Conservation (phyloP, 1,284 basidiomycete species). For the Ceratobasidium sp. region DNA sequence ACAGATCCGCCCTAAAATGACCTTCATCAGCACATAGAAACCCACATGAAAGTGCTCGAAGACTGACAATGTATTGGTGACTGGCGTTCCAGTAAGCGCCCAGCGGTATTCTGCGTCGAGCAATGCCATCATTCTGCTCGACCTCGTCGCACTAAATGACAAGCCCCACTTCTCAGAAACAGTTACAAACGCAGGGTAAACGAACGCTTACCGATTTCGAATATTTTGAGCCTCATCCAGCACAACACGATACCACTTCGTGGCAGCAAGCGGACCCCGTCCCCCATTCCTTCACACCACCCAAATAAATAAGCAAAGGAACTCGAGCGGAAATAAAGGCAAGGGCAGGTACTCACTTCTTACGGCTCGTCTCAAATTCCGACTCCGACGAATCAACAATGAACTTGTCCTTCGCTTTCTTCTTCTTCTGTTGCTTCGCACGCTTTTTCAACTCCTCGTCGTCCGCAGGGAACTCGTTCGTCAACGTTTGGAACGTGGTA, state of each 20-base stretch:
- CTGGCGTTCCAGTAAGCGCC: slow-evolving; percentile 77
- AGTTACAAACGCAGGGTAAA: background rate
- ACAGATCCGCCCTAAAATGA: slow-evolving; percentile 67
- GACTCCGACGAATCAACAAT: slow-evolving; percentile 44
- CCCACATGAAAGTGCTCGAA: background rate
- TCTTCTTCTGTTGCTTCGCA: slow-evolving; percentile 52
- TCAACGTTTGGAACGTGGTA: slow-evolving; percentile 74
- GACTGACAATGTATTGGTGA: slow-evolving; percentile 71
- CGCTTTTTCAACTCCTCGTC: slow-evolving; percentile 20
- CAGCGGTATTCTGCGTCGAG: slow-evolving; percentile 71
- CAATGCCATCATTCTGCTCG: slow-evolving; percentile 67
- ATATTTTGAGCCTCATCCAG: slow-evolving; percentile 78
- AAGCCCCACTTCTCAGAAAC: slow-evolving; percentile 15
- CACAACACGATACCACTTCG: slow-evolving; percentile 69
- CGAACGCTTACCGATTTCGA: slow-evolving; percentile 62
- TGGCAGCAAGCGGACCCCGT: slow-evolving; percentile 62
- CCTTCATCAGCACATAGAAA: background rate
- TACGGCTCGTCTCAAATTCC: slow-evolving; percentile 55
- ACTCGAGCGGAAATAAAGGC: too few species aligned
- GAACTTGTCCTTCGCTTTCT: slow-evolving; percentile 56
- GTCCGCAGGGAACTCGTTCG: slow-evolving; percentile 60
- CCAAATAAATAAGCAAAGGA: slow-evolving; percentile 15
- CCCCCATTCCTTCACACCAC: slow-evolving; percentile 48
- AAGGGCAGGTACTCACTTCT: slow-evolving; percentile 54
- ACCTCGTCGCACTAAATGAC: slow-evolving; percentile 62